Base-by-base conservation (phyloP, 305 asterid genomes). In the Fraxinus floribunda region DNA sequence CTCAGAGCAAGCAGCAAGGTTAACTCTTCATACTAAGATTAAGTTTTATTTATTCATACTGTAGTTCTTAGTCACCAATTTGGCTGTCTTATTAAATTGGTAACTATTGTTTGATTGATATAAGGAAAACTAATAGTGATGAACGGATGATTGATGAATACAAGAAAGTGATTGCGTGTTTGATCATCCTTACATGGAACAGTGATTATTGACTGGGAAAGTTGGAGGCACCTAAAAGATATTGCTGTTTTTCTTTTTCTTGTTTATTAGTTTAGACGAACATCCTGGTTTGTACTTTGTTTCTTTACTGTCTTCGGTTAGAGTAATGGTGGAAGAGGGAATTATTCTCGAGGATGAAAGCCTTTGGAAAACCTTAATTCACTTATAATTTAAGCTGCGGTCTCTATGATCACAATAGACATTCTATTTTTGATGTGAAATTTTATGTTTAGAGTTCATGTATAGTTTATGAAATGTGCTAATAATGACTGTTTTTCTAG, bases 1-100 rank as follows among this genome's bases (percentile, higher is more conserved):
- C 81, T 57, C 96, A 1, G 99, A 95, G 88, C 97, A 92, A 85
- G 97, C 97, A 6, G 96, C 98, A 76, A 93, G 99, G 99, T 95
- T 75, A 75, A 90, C 68, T 46, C 57, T 79, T 82, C 30, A 55
- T 81, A 74, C 72, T 26, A 6, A 22, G 36, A 15, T 75, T 13
- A 57, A 13, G 30, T 3, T 80, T 26, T 24, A 29, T 35, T 78
- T 55, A 55, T 0, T 77, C 1, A 3, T 5, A 20, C 3, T 41
- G 10, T 18, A 24, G 0, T 41, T 70, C 9, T 4, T 24, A 8
- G 7, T 52, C 34, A 5, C 29, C 36, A 39, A 32, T 6, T 76
- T 13, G 15, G 6, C n/a, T 29, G 71, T n/a, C 75, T 68, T 70
- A 13, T 16, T 9, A 11, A 70, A 29, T 30, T 15, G 8, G 9